A percentile compares a stretch with the other conserved stretches of the same genome.
Conservation (phyloP, 2,329 filamentous ascomycete species). For the Trichoderma sp. region DNA sequence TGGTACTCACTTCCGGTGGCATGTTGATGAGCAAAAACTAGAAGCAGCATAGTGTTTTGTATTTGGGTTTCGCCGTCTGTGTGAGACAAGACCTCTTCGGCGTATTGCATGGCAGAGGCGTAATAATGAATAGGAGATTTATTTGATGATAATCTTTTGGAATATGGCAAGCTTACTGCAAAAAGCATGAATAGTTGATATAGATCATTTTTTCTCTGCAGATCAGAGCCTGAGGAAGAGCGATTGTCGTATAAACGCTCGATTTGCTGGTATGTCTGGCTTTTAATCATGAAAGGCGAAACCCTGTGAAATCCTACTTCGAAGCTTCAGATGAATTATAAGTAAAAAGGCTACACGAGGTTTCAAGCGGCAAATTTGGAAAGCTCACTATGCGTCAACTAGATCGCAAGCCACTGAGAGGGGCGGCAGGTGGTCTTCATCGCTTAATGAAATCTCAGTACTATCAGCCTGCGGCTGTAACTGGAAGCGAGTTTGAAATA, state of each 20-base stretch:
- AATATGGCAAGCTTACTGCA: constrained; percentile 9
- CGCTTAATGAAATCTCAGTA: not conserved
- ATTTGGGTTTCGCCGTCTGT: constrained; percentile 16
- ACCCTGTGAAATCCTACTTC: constrained; percentile 19
- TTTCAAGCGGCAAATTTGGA: not conserved
- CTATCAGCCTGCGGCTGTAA: constrained; percentile 14
- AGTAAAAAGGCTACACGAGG: not conserved
- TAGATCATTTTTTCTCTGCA: constrained; percentile 9
- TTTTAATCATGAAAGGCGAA: constrained; percentile 22
- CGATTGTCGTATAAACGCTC: constrained; percentile 15
- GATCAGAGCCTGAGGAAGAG: not conserved
- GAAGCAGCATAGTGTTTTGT: constrained; percentile 15
- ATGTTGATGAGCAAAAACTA: constrained; percentile 18
- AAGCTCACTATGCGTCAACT: constrained; percentile 11
- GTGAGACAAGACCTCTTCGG: constrained; percentile 8
- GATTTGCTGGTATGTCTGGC: constrained; percentile 19
- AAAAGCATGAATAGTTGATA: constrained; percentile 19
- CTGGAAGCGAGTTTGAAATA: constrained; percentile 3
- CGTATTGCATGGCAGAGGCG: constrained; percentile 16
- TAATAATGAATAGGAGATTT: constrained; percentile 17
- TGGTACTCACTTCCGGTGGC: constrained; percentile 13
- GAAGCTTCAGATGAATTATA: not conserved
- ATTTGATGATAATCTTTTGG: not conserved
- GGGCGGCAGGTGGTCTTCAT: constrained; percentile 3
- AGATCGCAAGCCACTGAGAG: constrained; percentile 18